phyloP scores from a whole-genome alignment of 305 asterid genomes.

The Nicotiana rustica region DNA sequence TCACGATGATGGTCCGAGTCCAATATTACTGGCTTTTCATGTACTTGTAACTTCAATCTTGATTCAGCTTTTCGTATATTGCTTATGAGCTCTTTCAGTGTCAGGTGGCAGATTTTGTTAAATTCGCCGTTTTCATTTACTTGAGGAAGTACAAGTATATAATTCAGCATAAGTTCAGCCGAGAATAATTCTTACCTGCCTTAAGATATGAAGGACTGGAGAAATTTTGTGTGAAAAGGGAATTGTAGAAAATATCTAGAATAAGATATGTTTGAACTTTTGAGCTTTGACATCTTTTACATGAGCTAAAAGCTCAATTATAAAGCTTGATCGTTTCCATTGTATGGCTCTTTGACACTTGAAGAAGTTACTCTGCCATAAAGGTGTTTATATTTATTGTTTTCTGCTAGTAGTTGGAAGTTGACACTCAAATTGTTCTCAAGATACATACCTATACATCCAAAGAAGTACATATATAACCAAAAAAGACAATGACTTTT shows the following conservation, averaged over 20 bases:
- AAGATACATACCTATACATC: neutral
- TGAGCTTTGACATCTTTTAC: neutral
- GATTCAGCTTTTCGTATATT: neutral
- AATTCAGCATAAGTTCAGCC: neutral
- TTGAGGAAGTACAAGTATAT: neutral
- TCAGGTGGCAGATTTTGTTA: neutral
- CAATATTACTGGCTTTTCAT: neutral
- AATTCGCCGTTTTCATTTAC: neutral
- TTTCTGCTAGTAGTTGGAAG: neutral
- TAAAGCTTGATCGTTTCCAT: neutral
- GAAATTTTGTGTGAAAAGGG: neutral
- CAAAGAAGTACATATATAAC: neutral
- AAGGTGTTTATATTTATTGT: neutral
- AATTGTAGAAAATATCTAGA: neutral
- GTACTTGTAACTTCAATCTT: neutral
- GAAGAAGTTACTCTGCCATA: neutral
- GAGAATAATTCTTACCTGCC: neutral
- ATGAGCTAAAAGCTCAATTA: neutral
- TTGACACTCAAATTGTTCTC: neutral
- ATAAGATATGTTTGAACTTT: too few relatives aligned
- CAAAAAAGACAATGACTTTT: neutral
- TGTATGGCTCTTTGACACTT: neutral
- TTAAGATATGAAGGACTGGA: neutral
- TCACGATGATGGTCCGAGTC: neutral
- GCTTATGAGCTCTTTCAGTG: neutral